Conservation (phyloP, 305 asterid genomes). For the Fraxinus paxiana region DNA sequence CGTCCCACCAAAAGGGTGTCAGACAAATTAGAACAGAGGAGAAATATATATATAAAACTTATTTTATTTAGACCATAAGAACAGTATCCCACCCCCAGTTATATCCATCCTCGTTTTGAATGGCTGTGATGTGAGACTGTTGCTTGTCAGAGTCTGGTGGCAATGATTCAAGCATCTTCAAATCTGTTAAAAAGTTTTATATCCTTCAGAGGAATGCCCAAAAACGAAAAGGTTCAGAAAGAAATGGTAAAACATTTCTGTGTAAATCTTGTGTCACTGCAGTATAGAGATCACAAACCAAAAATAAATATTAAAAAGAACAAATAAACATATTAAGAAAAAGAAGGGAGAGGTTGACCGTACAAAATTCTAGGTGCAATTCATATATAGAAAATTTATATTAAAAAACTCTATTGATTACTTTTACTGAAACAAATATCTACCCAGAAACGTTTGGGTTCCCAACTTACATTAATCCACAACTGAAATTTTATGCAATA, state of each 20-base stretch:
- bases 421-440: neutral
- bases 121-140: slow-evolving; percentile 71
- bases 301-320: neutral
- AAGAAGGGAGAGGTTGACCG: neutral
- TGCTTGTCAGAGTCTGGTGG: slow-evolving; percentile 88
- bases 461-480: neutral
- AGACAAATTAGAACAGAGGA: slow-evolving; percentile 18
- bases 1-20: slow-evolving; percentile 23
- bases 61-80: slow-evolving; percentile 15
- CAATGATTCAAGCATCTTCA: slow-evolving; percentile 60
- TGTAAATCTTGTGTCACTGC: neutral
- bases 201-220: slow-evolving; percentile 18
- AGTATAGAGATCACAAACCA: neutral
- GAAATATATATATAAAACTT: neutral
- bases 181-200: slow-evolving; percentile 45
- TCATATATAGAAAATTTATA: neutral
- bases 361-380: neutral
- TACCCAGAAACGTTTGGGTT: neutral
- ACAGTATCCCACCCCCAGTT: slow-evolving; percentile 84
- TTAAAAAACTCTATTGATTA: neutral
- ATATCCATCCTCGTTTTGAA: slow-evolving; percentile 76
- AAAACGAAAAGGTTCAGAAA: neutral
- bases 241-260: neutral
- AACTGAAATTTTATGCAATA: neutral
- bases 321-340: neutral